These are phyloP conservation scores for Serpula lacrymans DNA, from an alignment of 768 basidiomycete genomes.

Conservation along the genomic window DNA sequence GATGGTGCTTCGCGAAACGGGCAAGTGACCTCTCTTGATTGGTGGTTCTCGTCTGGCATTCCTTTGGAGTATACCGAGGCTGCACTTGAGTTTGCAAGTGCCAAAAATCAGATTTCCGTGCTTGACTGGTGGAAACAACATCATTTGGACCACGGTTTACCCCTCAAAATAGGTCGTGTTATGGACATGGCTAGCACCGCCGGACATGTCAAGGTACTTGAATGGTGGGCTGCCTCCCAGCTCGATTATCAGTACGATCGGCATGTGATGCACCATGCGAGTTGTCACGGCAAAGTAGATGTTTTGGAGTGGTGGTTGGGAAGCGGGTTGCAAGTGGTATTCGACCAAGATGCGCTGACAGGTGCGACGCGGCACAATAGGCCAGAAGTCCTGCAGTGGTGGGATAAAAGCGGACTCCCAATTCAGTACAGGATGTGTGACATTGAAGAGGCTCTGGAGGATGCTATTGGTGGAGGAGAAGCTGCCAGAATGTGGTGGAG, in stretches of 20 bases:
- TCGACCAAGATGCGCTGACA: constrained; percentile 75
- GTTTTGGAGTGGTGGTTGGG: constrained; percentile 83
- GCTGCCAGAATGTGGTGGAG: constrained; percentile 80
- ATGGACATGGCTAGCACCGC: constrained; percentile 85
- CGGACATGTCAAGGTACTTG: constrained; percentile 70
- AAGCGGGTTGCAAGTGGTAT: constrained; percentile 72
- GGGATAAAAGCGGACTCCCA: constrained; percentile 74
- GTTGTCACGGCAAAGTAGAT: constrained; percentile 74
- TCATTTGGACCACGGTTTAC: constrained; percentile 42
- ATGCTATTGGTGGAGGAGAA: constrained; percentile 78
- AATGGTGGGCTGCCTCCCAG: constrained; percentile 83
- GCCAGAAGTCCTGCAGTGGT: constrained; percentile 84
- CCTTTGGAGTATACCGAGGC: constrained; percentile 75
- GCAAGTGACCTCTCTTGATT: constrained; percentile 69
- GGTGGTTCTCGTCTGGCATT: constrained; percentile 72
- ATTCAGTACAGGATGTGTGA: constrained; percentile 90
- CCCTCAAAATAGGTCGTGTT: constrained; percentile 77
- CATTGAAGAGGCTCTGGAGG: constrained; percentile 88
- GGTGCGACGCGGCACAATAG: constrained; percentile 81
- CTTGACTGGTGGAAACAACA: constrained; percentile 83
- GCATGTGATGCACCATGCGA: constrained; percentile 73
- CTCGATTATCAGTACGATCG: constrained; percentile 78
- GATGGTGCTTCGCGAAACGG: constrained; percentile 79
- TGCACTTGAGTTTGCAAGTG: constrained; percentile 75
- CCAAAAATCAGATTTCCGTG: constrained; percentile 71